These are phyloP conservation scores for Rubroshorea leprosula DNA, from an alignment of 345 rosid species.

Conservation along the genomic window DNA sequence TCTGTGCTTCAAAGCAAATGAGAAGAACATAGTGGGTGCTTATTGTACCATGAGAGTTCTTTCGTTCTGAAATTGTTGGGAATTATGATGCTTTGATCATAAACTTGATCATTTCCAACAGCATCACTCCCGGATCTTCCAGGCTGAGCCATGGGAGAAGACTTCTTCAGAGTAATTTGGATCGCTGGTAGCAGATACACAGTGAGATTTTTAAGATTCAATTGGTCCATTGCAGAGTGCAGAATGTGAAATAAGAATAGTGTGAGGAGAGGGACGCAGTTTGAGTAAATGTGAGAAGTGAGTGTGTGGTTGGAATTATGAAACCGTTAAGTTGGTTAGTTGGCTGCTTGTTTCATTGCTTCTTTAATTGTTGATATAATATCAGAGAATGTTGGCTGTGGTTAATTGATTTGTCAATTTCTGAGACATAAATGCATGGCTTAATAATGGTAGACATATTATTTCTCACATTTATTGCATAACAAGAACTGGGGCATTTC, in stretches of 20 bases:
- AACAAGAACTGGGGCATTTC: too few species aligned
- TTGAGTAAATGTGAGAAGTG: constrained; percentile 37
- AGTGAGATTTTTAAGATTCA: background rate
- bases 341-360: constrained; percentile 9
- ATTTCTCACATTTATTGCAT: constrained; percentile 2
- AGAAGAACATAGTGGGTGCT: background rate
- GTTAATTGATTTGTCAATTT: constrained; percentile 20
- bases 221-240: background rate
- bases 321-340: constrained; percentile 13
- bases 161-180: constrained; percentile 23
- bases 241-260: constrained; percentile 11
- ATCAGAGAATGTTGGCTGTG: constrained; percentile 17
- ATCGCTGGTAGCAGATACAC: background rate
- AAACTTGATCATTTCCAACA: constrained; percentile 20
- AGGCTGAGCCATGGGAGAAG: constrained; percentile 15
- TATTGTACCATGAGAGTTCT: constrained; percentile 53
- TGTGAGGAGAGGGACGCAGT: constrained; percentile 22
- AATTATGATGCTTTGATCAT: constrained; percentile 40
- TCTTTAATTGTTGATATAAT: background rate
- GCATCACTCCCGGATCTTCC: constrained; percentile 32
- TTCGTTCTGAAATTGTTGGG: constrained; percentile 49
- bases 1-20: background rate
- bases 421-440: constrained; percentile 13
- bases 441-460: background rate
- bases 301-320: constrained; percentile 49